These are phyloP conservation scores for Tolypocladium sp. DNA, from an alignment of 2,329 filamentous ascomycete species.

Conservation along the genomic window DNA sequence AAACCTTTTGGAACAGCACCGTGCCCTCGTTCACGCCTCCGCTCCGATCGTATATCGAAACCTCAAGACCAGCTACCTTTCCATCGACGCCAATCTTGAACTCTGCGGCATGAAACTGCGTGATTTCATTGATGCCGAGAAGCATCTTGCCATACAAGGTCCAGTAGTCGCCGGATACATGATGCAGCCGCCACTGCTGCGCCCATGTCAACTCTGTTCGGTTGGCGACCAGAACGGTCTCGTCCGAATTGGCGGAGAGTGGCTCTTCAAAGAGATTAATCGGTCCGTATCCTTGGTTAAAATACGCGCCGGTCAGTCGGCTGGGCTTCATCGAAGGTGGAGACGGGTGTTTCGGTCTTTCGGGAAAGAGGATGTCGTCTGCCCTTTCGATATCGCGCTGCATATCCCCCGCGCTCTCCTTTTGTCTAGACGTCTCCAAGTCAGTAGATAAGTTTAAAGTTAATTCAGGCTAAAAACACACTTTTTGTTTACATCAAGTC, in stretches of 20 bases:
- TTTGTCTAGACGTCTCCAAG: background rate
- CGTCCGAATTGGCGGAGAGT: conserved; percentile 1
- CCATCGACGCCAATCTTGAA: conserved; percentile 4
- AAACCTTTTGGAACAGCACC: conserved; percentile 6
- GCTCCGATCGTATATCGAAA: background rate
- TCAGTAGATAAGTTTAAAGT: background rate
- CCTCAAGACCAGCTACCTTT: background rate
- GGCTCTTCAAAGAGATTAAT: conserved; percentile 10
- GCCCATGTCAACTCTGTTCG: conserved; percentile 11
- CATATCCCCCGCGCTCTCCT: background rate
- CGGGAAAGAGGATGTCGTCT: conserved; percentile 25
- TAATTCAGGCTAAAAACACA: background rate
- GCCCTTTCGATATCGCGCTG: conserved; percentile 17
- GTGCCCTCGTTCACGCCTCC: conserved; percentile 1
- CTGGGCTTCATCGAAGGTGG: conserved; percentile 25
- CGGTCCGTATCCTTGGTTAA: conserved; percentile 29
- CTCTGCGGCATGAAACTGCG: conserved; percentile 3
- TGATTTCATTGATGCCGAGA: background rate
- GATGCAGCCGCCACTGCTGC: conserved; percentile 12
- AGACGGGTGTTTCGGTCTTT: conserved; percentile 22
- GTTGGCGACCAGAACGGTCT: conserved; percentile 14
- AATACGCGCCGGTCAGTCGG: conserved; percentile 29
- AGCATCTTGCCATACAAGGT: conserved; percentile 4
- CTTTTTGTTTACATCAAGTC: conserved; percentile 10
- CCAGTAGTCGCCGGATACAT: conserved; percentile 19